Percentiles rank a stretch among this genome's conserved stretches.
Evolutionary conservation across 139 green algal genomes (phyloP).

Genomic region (Nannochloris sp.): DNA sequence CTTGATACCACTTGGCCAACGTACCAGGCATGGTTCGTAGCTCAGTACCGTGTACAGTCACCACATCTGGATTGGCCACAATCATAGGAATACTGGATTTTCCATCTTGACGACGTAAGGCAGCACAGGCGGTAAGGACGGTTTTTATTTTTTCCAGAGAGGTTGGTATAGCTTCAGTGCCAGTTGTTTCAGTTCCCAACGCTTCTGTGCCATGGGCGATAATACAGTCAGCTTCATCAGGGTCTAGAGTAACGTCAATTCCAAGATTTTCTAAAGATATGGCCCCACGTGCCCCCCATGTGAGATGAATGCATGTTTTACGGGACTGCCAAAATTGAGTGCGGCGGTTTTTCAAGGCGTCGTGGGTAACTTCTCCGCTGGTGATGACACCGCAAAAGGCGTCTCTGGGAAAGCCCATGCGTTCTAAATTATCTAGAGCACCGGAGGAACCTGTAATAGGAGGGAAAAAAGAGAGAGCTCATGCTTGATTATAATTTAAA

Average conservation of each 20-base stretch:
- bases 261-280: conserved; percentile 53
- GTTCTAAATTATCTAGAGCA: conserved; percentile 58
- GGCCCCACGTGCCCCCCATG: conserved; percentile 62
- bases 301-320: conserved; percentile 75
- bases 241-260: conserved; percentile 44
- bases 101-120: conserved; percentile 1
- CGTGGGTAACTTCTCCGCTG: conserved; percentile 72
- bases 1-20: conserved; percentile 49
- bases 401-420: conserved; percentile 62
- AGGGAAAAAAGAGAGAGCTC: background rate
- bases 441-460: conserved; percentile 31
- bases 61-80: conserved; percentile 80
- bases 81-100: conserved; percentile 52
- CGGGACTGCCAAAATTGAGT: conserved; percentile 42
- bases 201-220: conserved; percentile 85
- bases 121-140: conserved; percentile 23
- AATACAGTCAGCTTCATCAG: conserved; percentile 74
- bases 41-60: conserved; percentile 41
- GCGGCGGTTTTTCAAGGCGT: conserved; percentile 27
- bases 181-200: conserved; percentile 20
- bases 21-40: conserved; percentile 71
- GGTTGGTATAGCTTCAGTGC: background rate
- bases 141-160: conserved; percentile 33
- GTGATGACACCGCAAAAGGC: conserved; percentile 50
- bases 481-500: no score